These are phyloP conservation scores for Lactifluus piperatus DNA, from an alignment of 768 basidiomycete species.

Conservation along the genomic window DNA sequence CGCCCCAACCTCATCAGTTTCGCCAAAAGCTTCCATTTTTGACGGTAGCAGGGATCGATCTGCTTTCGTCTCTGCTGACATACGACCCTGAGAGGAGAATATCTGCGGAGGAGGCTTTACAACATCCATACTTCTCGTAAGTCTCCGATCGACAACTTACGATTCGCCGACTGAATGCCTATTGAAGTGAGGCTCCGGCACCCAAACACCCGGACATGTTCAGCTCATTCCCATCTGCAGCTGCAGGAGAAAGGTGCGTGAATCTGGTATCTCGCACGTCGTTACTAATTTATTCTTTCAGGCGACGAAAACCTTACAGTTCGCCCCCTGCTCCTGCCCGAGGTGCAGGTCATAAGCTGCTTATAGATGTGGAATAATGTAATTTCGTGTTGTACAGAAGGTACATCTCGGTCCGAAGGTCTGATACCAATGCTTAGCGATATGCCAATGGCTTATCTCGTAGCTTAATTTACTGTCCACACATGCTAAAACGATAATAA, in stretches of 20 bases:
- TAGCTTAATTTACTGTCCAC: neutral
- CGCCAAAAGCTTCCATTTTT: constrained; percentile 83
- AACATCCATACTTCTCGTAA: constrained; percentile 88
- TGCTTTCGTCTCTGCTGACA: constrained; percentile 70
- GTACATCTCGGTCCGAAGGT: neutral
- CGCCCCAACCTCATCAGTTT: constrained; percentile 67
- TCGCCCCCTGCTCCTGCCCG: constrained; percentile 77
- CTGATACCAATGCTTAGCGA: neutral
- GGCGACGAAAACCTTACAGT: constrained; percentile 68
- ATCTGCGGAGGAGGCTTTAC: constrained; percentile 80
- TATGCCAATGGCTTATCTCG: neutral
- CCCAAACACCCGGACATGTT: constrained; percentile 97
- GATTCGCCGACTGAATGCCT: neutral
- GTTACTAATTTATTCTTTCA: constrained; percentile 25
- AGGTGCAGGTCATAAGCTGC: constrained; percentile 55
- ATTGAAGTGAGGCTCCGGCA: constrained; percentile 74
- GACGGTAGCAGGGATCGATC: constrained; percentile 74
- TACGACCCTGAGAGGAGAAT: constrained; percentile 88
- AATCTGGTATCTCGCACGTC: neutral
- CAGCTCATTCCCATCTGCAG: constrained; percentile 89
- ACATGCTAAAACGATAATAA: neutral
- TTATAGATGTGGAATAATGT: constrained; percentile 51
- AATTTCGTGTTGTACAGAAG: neutral
- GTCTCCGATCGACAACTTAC: constrained; percentile 21
- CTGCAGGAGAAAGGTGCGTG: constrained; percentile 89